Evolutionary conservation across 192 early-diverging fungal genomes (phyloP), one percentile per base, ranked within the genome.

Genomic region (Coemansia sp.): DNA sequence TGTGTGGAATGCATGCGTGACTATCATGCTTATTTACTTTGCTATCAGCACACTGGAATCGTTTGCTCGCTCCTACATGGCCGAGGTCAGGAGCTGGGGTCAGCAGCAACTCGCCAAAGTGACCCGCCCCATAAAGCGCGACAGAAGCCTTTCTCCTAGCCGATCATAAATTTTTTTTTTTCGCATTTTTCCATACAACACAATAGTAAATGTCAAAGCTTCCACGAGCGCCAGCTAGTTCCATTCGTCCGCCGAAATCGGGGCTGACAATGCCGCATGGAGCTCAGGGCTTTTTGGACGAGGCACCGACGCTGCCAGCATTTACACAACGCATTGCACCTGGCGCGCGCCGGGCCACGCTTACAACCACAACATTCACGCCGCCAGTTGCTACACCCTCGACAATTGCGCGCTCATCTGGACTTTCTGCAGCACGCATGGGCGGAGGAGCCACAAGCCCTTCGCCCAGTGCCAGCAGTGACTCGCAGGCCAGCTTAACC

Each of bases 11-110:
- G 71, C 77, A 2, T 62, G 95, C 36, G 75, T 96, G 11, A 74
- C 81, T 11, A 58, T 83, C 12, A 97, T 91, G 92, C 82, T 95
- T 28, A 70, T 80, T 0, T 95, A 93, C 75, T 97, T 94, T 83
- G 69, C 83, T 4, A 53, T 92, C 9, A 90, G 87, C 49, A 87
- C 90, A 21, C 79, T 94, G 12, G 92, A 96, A 67, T 75, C 92
- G 0, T 79, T 93, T 58, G 93, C 93, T 2, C 69, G 90, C 46
- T 76, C 88, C 31, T 84, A 90, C 58, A 66, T 93, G 23, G 80
- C 78, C 44, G 71, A 83, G 28, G 59, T 70, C 31, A 70, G 59
- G 56, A 53, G 51, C 51, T 77, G 74, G 67, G 67, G 66, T 5
- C 67, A 69, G 64, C 53, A 56, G 37, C 67, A 70, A 60, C 56